Percentiles rank a stretch among this genome's conserved stretches.
Evolutionary conservation across 305 asterid species (phyloP).

Genomic region (Fraxinus ornus): DNA sequence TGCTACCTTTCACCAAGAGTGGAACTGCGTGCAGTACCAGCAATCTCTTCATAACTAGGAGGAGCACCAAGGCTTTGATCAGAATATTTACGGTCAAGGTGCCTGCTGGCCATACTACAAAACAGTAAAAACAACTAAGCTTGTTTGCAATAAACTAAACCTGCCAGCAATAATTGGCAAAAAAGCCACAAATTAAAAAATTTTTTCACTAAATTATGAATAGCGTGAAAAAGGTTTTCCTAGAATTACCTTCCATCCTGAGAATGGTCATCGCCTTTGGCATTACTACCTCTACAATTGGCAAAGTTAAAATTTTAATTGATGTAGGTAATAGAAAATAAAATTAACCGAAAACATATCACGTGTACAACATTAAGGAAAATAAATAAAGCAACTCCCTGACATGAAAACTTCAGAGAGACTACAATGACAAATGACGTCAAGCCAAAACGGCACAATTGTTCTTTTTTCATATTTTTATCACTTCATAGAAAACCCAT

Average conservation of each 20-base stretch:
- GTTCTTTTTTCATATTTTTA: not conserved
- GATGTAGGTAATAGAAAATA: not conserved
- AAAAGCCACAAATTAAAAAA: slow-evolving; percentile 13
- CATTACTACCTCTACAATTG: slow-evolving; percentile 8
- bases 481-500: not conserved
- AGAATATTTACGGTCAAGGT: slow-evolving; percentile 53
- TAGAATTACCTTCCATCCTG: slow-evolving; percentile 79
- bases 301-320: not conserved
- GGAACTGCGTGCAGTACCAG: slow-evolving; percentile 70
- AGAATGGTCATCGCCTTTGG: slow-evolving; percentile 64
- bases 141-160: slow-evolving; percentile 23
- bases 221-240: slow-evolving; percentile 5
- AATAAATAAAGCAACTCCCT: too few species aligned
- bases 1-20: slow-evolving; percentile 60
- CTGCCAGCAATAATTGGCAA: not conserved
- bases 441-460: not conserved
- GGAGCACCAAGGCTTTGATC: slow-evolving; percentile 68
- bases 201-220: not conserved
- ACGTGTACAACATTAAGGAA: not conserved
- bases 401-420: not conserved
- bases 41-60: slow-evolving; percentile 87
- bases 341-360: not conserved
- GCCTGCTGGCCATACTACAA: slow-evolving; percentile 34
- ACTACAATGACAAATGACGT: not conserved
- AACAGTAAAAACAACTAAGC: slow-evolving; percentile 13